Percentiles rank a stretch among this genome's conserved stretches.
phyloP scores from a whole-genome alignment of 2,329 filamentous ascomycete genomes.

The Stenocarpella maydis region DNA sequence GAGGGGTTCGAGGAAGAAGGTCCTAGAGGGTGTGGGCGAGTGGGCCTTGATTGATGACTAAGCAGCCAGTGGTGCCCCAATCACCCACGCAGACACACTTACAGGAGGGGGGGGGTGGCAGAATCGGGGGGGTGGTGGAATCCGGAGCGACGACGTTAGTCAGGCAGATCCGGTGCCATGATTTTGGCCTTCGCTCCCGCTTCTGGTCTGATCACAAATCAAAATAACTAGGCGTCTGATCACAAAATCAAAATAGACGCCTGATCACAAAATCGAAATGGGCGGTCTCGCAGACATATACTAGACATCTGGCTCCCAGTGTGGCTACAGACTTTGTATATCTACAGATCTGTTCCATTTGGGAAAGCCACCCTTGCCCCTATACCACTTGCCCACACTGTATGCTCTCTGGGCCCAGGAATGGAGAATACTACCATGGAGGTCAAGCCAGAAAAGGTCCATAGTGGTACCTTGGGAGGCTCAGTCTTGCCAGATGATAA shows the following conservation, averaged over 20 bases:
- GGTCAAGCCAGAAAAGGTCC: neutral
- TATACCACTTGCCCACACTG: neutral
- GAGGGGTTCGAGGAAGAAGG: too few relatives aligned
- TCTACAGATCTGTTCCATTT: neutral
- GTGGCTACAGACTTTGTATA: neutral
- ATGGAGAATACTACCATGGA: neutral
- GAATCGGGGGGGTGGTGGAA: too few relatives aligned
- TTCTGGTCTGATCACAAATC: too few relatives aligned
- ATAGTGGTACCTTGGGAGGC: neutral
- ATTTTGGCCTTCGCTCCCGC: too few relatives aligned
- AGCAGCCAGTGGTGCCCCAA: too few relatives aligned
- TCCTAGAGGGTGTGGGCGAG: too few relatives aligned
- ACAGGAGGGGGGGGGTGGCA: too few relatives aligned
- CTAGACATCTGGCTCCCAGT: neutral
- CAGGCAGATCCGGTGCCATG: too few relatives aligned
- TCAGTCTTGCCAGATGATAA: neutral
- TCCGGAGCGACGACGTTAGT: too few relatives aligned
- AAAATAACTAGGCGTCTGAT: constrained; percentile 2
- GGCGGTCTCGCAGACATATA: neutral
- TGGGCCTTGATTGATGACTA: too few relatives aligned
- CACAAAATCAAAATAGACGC: neutral
- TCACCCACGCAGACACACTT: too few relatives aligned
- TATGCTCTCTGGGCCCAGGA: neutral
- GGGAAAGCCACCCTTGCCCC: neutral
- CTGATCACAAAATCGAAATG: neutral